Percentiles rank a stretch among this genome's conserved stretches.
These are phyloP conservation scores for Colletotrichum lentis DNA, from an alignment of 2,329 filamentous ascomycete genomes.

Conservation along the genomic window DNA sequence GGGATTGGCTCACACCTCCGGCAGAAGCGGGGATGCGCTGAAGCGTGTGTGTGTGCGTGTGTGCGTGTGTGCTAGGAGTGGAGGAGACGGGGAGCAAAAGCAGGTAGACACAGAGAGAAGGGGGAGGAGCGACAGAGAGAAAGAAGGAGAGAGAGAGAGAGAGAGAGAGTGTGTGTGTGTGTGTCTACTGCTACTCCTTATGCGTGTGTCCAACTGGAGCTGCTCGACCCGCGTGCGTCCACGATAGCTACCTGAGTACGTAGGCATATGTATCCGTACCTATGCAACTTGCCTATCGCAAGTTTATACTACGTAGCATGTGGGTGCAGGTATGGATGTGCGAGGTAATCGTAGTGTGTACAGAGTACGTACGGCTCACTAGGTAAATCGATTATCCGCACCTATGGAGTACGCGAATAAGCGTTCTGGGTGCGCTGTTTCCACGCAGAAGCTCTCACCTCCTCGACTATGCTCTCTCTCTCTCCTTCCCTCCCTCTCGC, in stretches of 20 bases:
- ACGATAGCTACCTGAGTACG: slow-evolving; percentile 9
- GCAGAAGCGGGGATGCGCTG: slow-evolving; percentile 37
- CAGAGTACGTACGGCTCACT: no score
- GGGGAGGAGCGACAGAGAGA: slow-evolving; percentile 6
- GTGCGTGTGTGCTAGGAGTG: slow-evolving; percentile 7
- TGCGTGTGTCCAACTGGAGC: slow-evolving; percentile 24
- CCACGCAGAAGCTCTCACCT: slow-evolving; percentile 2
- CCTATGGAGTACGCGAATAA: not conserved
- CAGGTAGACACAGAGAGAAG: not conserved
- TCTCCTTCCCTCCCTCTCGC: not conserved
- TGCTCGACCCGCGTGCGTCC: slow-evolving; percentile 18
- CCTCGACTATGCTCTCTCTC: not conserved
- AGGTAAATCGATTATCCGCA: not conserved
- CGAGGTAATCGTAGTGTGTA: not conserved
- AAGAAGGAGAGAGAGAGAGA: slow-evolving; percentile 4
- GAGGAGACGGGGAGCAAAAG: not conserved
- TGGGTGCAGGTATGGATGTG: slow-evolving; percentile 4
- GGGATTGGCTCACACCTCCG: slow-evolving; percentile 35
- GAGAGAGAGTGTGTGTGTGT: slow-evolving; percentile 3
- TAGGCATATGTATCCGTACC: slow-evolving; percentile 17
- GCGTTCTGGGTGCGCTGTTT: slow-evolving; percentile 14
- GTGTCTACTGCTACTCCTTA: not conserved
- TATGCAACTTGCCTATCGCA: slow-evolving; percentile 11
- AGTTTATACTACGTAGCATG: slow-evolving; percentile 12
- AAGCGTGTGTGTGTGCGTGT: no score